These are phyloP conservation scores for Lactarius tabidus DNA, from an alignment of 768 basidiomycete species.

Conservation along the genomic window DNA sequence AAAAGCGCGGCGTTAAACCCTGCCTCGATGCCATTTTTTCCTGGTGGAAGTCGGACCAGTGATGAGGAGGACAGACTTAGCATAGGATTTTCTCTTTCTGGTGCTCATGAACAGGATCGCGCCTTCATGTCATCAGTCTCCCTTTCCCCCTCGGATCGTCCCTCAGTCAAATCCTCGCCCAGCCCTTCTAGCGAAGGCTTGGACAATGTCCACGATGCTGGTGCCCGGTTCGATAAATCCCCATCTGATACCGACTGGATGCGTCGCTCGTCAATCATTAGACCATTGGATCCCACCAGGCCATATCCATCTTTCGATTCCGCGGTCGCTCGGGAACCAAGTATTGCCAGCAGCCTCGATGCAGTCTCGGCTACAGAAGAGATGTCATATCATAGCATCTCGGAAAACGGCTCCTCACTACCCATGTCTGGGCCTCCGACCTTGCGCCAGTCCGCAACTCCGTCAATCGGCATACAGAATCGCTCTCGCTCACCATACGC, in stretches of 20 bases:
- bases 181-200: conserved; percentile 46
- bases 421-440: conserved; percentile 19
- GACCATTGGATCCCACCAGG: conserved; percentile 18
- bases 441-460: conserved; percentile 19
- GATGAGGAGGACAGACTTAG: conserved; percentile 51
- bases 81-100: conserved; percentile 44
- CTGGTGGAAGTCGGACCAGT: conserved; percentile 54
- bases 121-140: conserved; percentile 55
- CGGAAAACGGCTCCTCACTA: conserved; percentile 18
- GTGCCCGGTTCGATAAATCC: conserved; percentile 25
- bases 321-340: conserved; percentile 14
- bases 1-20: conserved; percentile 77
- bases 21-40: conserved; percentile 81
- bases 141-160: conserved; percentile 59
- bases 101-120: conserved; percentile 40
- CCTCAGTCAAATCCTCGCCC: conserved; percentile 66
- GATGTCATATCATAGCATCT: not conserved
- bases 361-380: conserved; percentile 19
- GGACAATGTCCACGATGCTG: conserved; percentile 30
- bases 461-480: conserved; percentile 26
- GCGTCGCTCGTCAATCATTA: conserved; percentile 24
- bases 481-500: conserved; percentile 41
- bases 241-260: conserved; percentile 31
- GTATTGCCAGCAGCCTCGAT: conserved; percentile 25
- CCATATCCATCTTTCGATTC: conserved; percentile 33